Percentiles rank a stretch among this genome's conserved stretches.
Evolutionary conservation across 1,284 basidiomycete genomes (phyloP).

Genomic region (Xerocomus minutiporus): DNA sequence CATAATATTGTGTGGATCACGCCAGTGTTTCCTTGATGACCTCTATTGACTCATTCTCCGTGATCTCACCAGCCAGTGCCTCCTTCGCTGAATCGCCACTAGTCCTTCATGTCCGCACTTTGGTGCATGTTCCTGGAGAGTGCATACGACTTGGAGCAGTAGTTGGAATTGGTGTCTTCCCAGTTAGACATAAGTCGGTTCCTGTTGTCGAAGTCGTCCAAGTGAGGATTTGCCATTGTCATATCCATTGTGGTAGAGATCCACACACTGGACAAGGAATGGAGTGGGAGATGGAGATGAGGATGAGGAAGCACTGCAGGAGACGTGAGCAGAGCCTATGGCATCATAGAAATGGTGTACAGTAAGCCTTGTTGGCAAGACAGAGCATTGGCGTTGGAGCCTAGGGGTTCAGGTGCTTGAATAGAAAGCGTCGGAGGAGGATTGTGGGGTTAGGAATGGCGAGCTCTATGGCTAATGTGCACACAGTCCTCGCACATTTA

Average conservation of each 20-base stretch:
- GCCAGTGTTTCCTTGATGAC: conserved; percentile 67
- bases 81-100: conserved; percentile 59
- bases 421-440: conserved; percentile 6
- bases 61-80: conserved; percentile 70
- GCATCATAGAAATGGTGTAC: too few species aligned
- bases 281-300: too few species aligned
- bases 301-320: too few species aligned
- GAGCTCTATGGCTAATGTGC: conserved; percentile 7
- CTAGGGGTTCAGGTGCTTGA: not conserved
- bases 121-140: conserved; percentile 95
- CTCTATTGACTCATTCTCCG: conserved; percentile 84
- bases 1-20: not conserved
- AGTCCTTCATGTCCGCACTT: conserved; percentile 68
- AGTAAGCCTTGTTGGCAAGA: too few species aligned
- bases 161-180: conserved; percentile 74
- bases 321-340: too few species aligned
- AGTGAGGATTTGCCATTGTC: too few species aligned
- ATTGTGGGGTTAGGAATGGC: conserved; percentile 13
- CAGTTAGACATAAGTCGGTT: conserved; percentile 70
- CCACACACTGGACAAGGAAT: too few species aligned
- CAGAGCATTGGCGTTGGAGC: too few species aligned
- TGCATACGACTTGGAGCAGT: conserved; percentile 87
- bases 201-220: conserved; percentile 68
- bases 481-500: conserved; percentile 7
- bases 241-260: too few species aligned